Percentiles rank a stretch among this genome's conserved stretches.
Evolutionary conservation across 129 eudicot species (phyloP).

Genomic region (Helianthus tuberosus): DNA sequence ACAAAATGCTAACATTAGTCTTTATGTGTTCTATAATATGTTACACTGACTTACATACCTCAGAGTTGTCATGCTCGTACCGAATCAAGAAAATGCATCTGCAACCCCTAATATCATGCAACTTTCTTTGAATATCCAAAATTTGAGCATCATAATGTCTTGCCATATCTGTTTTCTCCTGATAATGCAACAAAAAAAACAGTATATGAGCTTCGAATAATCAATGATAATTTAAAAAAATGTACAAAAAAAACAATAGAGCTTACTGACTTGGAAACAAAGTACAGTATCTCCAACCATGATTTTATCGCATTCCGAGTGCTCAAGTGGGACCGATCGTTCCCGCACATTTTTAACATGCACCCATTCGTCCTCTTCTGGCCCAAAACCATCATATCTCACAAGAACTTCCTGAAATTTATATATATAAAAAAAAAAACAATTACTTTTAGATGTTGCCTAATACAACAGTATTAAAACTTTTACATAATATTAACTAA

Average conservation of each 20-base stretch:
- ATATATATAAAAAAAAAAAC: background rate
- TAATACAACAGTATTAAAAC: background rate
- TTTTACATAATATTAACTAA: background rate
- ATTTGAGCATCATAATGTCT: slow-evolving; percentile 77
- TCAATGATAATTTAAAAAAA: background rate
- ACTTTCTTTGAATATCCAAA: slow-evolving; percentile 53
- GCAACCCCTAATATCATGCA: slow-evolving; percentile 95
- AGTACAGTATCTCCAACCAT: slow-evolving; percentile 69
- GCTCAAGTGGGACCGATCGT: slow-evolving; percentile 75
- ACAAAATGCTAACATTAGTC: background rate
- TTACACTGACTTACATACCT: slow-evolving; percentile 45
- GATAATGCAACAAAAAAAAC: background rate
- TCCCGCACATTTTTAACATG: slow-evolving; percentile 60
- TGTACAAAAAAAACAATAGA: background rate
- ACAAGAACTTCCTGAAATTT: slow-evolving; percentile 45
- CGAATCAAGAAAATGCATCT: slow-evolving; percentile 70
- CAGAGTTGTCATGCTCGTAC: slow-evolving; percentile 66
- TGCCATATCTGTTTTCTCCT: slow-evolving; percentile 78
- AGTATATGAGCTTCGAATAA: slow-evolving; percentile 6
- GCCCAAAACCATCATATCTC: slow-evolving; percentile 43
- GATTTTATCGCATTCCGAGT: slow-evolving; percentile 69
- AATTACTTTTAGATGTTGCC: background rate
- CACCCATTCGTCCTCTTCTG: slow-evolving; percentile 88
- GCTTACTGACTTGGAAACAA: slow-evolving; percentile 75
- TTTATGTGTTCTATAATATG: background rate